These are phyloP conservation scores for Globisporangium orthogonon DNA, from an alignment of 352 stramenopile genomes.

Conservation along the genomic window DNA sequence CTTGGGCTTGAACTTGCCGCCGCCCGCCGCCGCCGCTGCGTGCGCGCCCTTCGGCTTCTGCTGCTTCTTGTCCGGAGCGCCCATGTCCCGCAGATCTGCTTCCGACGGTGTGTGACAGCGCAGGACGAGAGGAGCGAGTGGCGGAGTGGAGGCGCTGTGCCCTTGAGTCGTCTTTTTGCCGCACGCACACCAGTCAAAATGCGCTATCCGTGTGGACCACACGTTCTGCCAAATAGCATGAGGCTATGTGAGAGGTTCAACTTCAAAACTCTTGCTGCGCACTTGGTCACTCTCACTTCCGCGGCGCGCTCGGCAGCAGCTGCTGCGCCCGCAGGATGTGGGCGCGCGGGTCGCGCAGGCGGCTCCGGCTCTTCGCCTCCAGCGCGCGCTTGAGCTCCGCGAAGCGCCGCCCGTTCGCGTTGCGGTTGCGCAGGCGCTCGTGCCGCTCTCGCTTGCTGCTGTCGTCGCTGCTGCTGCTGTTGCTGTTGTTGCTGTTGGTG, in stretches of 20 bases:
- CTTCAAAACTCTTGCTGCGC: not conserved
- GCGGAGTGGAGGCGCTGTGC: no score
- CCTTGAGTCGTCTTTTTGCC: no score
- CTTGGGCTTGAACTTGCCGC: constrained; percentile 6
- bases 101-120: not conserved
- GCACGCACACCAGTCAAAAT: not conserved
- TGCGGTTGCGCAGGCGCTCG: constrained; percentile 10
- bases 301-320: not conserved
- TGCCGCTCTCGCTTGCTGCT: not conserved
- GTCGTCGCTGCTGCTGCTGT: not conserved
- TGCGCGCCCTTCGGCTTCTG: constrained; percentile 8
- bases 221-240: no score
- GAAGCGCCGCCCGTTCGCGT: constrained; percentile 36
- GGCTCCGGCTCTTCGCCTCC: constrained; percentile 19
- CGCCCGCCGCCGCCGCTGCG: not conserved
- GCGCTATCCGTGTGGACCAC: not conserved
- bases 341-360: constrained; percentile 28
- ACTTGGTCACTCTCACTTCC: not conserved
- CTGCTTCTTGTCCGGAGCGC: constrained; percentile 7
- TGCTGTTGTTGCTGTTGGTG: constrained; percentile 14
- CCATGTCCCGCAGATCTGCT: not conserved
- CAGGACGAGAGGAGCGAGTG: not conserved
- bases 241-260: not conserved
- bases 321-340: constrained; percentile 43
- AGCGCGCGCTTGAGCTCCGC: constrained; percentile 32